Conservation (phyloP, 164 flowering plant genomes). For the Vitis rotundifolia region DNA sequence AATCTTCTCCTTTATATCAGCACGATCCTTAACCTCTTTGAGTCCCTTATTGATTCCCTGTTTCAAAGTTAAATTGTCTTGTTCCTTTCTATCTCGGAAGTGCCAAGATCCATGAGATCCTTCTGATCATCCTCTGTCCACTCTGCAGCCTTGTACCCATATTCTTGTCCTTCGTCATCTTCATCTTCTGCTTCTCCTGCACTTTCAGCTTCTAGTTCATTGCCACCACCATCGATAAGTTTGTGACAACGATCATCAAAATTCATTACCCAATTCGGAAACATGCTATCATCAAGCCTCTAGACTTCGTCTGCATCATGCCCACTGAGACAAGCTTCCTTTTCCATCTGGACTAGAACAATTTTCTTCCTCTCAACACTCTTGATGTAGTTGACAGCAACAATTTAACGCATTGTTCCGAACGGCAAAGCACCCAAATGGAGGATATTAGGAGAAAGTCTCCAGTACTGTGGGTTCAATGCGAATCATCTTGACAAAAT, state of each 20-base stretch:
- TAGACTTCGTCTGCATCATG: not conserved
- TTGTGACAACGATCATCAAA: slow-evolving; percentile 6
- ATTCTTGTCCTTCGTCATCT: slow-evolving; percentile 26
- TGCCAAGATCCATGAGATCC: slow-evolving; percentile 63
- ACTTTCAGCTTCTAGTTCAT: slow-evolving; percentile 19
- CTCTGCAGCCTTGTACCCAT: slow-evolving; percentile 26
- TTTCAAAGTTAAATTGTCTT: slow-evolving; percentile 7
- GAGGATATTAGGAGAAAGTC: too few species aligned
- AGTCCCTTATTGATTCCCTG: too few species aligned
- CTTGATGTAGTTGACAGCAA: too few species aligned
- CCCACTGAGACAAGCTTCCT: slow-evolving; percentile 1
- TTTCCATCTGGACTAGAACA: not conserved
- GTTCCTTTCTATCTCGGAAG: slow-evolving; percentile 76
- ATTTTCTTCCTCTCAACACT: slow-evolving; percentile 4
- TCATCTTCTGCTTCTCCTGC: slow-evolving; percentile 26
- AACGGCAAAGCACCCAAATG: too few species aligned
- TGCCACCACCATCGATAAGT: slow-evolving; percentile 5
- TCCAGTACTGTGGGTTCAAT: too few species aligned
- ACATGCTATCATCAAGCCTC: not conserved
- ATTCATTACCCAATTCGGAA: not conserved
- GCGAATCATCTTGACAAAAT: too few species aligned
- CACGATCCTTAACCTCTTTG: too few species aligned
- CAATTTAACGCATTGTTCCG: too few species aligned
- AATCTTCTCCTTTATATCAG: too few species aligned
- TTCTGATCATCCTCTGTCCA: slow-evolving; percentile 57